Percentiles rank a stretch among this genome's conserved stretches.
phyloP scores from a whole-genome alignment of 2,329 filamentous ascomycete species.

The Lomentospora prolificans region DNA sequence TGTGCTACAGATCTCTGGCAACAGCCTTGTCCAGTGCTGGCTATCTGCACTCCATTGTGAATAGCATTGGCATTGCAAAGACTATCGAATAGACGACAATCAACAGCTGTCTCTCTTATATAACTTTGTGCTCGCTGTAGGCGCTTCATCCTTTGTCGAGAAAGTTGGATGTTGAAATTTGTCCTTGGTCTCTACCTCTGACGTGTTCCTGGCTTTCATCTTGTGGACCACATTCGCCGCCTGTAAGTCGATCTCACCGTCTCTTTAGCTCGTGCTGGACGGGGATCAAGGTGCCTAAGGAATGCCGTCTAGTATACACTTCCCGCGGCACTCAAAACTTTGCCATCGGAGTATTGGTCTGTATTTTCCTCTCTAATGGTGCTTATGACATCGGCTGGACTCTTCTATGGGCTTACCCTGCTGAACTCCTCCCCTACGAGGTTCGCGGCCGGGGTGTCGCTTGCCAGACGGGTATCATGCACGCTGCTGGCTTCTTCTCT shows the following conservation, averaged over 20 bases:
- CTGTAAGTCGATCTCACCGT: conserved; percentile 18
- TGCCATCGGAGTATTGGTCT: conserved; percentile 18
- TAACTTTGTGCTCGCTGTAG: conserved; percentile 30
- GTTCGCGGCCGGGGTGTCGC: conserved; percentile 41
- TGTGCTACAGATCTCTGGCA: conserved; percentile 23
- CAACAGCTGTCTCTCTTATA: conserved; percentile 24
- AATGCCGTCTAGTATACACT: conserved; percentile 20
- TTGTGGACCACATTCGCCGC: conserved; percentile 25
- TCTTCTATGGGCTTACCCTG: conserved; percentile 37
- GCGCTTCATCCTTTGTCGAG: conserved; percentile 31
- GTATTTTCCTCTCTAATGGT: conserved; percentile 28
- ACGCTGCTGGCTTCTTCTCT: conserved; percentile 20
- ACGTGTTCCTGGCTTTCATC: conserved; percentile 22
- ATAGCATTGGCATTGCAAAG: conserved; percentile 25
- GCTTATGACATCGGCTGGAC: conserved; percentile 47
- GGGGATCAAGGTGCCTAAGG: no score
- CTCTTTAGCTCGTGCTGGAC: no score
- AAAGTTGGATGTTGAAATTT: conserved; percentile 38
- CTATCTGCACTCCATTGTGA: conserved; percentile 26
- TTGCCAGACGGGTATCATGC: conserved; percentile 18
- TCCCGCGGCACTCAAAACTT: background rate
- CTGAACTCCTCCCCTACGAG: conserved; percentile 43
- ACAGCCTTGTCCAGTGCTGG: conserved; percentile 28
- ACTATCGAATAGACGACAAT: conserved; percentile 27
- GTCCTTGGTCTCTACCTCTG: conserved; percentile 34